phyloP scores from a whole-genome alignment of 1,139 yeast species.

The Nakaseomyces sp. region DNA sequence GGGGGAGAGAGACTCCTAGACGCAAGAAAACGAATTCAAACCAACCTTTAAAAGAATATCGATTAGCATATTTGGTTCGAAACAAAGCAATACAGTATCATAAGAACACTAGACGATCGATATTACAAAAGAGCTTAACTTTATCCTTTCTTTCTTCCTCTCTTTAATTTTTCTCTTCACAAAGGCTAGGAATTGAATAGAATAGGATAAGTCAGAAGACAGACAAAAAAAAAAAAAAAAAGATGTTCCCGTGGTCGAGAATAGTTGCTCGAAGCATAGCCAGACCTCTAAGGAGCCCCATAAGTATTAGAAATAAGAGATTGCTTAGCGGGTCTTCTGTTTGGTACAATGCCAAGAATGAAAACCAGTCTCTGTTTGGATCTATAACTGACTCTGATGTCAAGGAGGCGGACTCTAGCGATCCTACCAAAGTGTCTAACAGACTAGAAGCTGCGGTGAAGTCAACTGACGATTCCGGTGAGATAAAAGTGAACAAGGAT shows the following conservation, averaged over 20 bases:
- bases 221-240: background rate
- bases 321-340: background rate
- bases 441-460: constrained; percentile 18
- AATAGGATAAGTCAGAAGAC: no score
- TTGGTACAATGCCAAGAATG: background rate
- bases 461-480: constrained; percentile 10
- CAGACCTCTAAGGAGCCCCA: background rate
- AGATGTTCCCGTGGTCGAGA: constrained; percentile 2
- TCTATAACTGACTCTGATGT: constrained; percentile 3
- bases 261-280: background rate
- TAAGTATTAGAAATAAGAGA: background rate
- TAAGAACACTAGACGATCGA: no score
- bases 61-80: no score
- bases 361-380: constrained; percentile 5
- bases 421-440: constrained; percentile 17
- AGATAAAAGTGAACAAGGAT: constrained; percentile 10
- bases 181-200: no score
- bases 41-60: no score
- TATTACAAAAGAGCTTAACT: no score
- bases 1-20: no score
- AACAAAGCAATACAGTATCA: no score
- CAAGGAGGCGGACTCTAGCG: constrained; percentile 7
- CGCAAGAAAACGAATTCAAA: no score
- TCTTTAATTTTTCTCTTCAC: no score
- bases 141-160: no score